Base-by-base conservation (phyloP, 2,329 filamentous ascomycete species). In the Zasmidium angulare region DNA sequence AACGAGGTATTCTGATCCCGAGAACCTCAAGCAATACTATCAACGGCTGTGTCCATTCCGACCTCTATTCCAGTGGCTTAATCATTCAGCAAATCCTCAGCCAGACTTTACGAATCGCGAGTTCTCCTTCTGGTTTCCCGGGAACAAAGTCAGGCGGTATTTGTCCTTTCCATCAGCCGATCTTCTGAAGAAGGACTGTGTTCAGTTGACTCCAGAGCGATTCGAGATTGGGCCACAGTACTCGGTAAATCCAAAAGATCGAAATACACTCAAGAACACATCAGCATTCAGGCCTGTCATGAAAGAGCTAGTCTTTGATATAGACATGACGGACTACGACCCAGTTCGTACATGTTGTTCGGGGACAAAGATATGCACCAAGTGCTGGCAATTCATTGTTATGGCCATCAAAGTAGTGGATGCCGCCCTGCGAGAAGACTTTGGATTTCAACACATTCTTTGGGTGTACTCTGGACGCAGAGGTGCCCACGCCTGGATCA, bases 181-280 rank as follows among this genome's bases (percentile, higher is more conserved):
- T 68, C 76, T 87, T 74, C 85, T 99, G 46, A 91, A 93, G 36
- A 97, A 96, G 76, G 92, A 97, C 68, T 91, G 97, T 56, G 81
- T 99, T 3, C 86, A 88, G 48, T 85, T 93, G 66, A 91, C 96
- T 71, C 95, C 95, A 2, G 90, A 90, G 1, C 91, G 95, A 76
- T 98, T 99, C 79, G 95, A 99, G 81, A 98, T 99, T 69, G 95
- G 95, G 0, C 95, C 95, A n/a, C 89, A 97, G 51, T 99, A 99
- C 78, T 91, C 84, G 54, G 89, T 92, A 50, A 97, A 98, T 74
- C 95, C 95, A 0, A 89, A 92, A 68, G 95, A 99, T 69, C 88
- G 93, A 70, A 99, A 98, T 78, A 88, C 88, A 0, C 77, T 98
- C 31, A 86, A 89, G 55, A 93, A 92, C 75, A 84, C 88, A 36